Percentiles rank a stretch among this genome's conserved stretches.
These are phyloP conservation scores for Emydomyces testavorans DNA, from an alignment of 2,329 filamentous ascomycete genomes.

Conservation along the genomic window DNA sequence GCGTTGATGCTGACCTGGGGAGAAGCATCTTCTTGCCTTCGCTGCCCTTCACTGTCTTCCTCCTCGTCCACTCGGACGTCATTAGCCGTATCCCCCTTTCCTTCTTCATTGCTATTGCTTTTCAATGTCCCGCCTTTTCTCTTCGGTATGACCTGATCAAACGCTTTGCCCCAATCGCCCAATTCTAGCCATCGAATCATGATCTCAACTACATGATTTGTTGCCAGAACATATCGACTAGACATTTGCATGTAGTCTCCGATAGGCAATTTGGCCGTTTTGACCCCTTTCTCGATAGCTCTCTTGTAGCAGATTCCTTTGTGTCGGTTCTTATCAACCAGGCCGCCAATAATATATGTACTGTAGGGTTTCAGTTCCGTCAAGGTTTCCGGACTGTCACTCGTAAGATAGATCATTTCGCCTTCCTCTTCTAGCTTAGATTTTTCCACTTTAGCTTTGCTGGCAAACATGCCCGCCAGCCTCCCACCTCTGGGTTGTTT, in stretches of 20 bases:
- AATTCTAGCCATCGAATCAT: conserved; percentile 88
- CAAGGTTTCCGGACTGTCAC: conserved; percentile 79
- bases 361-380: conserved; percentile 74
- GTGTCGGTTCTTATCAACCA: conserved; percentile 93
- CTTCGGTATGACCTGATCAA: conserved; percentile 77
- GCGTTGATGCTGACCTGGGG: not conserved
- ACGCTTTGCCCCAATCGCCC: conserved; percentile 84
- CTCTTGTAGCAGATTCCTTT: conserved; percentile 87
- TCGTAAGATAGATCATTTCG: conserved; percentile 76
- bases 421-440: conserved; percentile 32
- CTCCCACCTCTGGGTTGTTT: conserved; percentile 43
- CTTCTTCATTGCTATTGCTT: not conserved
- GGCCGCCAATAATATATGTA: conserved; percentile 82
- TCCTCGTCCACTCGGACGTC: conserved; percentile 2
- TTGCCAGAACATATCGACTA: conserved; percentile 73
- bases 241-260: conserved; percentile 91
- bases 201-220: conserved; percentile 94
- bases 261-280: conserved; percentile 84
- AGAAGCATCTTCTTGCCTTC: not conserved
- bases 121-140: conserved; percentile 46
- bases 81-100: not conserved
- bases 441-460: conserved; percentile 19
- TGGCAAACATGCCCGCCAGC: conserved; percentile 48
- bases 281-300: conserved; percentile 62
- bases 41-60: not conserved